Percentiles rank a stretch among this genome's conserved stretches.
phyloP scores from a whole-genome alignment of 1,284 basidiomycete genomes.

The Tremellales sp. region DNA sequence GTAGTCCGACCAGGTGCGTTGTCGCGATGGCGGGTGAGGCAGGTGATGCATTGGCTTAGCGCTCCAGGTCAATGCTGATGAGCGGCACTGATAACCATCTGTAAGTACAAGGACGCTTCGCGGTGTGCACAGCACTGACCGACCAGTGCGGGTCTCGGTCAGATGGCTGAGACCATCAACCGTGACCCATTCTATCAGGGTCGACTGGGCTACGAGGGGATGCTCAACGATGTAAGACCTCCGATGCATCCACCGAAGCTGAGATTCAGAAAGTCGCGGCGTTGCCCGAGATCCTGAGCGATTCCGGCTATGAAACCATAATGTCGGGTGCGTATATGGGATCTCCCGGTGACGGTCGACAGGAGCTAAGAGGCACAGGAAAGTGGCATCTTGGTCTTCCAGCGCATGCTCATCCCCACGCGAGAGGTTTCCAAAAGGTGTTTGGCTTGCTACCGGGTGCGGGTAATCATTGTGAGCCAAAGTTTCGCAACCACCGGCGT shows the following conservation, averaged over 20 bases:
- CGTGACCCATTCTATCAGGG: constrained; percentile 23
- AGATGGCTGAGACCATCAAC: constrained; percentile 35
- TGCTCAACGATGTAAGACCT: constrained; percentile 16
- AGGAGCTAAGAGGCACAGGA: constrained; percentile 1
- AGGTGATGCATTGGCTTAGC: constrained; percentile 9
- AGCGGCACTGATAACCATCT: constrained; percentile 12
- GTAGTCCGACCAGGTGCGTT: constrained; percentile 4
- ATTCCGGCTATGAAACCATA: constrained; percentile 25
- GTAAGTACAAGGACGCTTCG: neutral
- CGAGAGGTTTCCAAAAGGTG: constrained; percentile 37
- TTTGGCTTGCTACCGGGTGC: constrained; percentile 36
- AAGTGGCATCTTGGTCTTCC: constrained; percentile 45
- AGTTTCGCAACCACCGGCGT: neutral
- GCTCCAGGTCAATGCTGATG: constrained; percentile 4
- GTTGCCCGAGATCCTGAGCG: constrained; percentile 34
- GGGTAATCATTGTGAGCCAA: constrained; percentile 28
- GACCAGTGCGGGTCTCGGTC: constrained; percentile 23
- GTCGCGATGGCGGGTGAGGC: neutral
- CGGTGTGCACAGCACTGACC: neutral
- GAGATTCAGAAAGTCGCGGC: constrained; percentile 24
- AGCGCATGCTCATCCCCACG: constrained; percentile 15
- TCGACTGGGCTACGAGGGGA: constrained; percentile 27
- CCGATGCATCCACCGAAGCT: neutral
- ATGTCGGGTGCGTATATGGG: constrained; percentile 8
- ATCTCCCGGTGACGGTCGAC: constrained; percentile 9